Conservation (phyloP, 129 eudicot species). For the Escallonia rubra region DNA sequence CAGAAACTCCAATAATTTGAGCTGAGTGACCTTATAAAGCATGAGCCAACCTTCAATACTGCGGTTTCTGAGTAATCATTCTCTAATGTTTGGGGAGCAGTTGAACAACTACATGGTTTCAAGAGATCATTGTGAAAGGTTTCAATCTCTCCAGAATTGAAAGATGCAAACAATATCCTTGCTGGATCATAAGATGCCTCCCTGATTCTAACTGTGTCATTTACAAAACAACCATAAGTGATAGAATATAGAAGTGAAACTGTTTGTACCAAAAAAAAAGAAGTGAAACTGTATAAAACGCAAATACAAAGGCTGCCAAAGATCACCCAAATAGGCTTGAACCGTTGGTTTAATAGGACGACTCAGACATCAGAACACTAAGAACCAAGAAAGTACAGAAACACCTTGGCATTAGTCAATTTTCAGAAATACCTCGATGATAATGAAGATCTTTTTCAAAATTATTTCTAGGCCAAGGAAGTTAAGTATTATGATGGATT, state of each 20-base stretch:
- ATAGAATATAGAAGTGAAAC: no score
- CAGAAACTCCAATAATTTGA: no score
- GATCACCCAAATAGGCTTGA: no score
- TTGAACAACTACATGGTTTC: conserved; percentile 30
- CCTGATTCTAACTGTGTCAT: conserved; percentile 53
- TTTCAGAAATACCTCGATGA: no score
- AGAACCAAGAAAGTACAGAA: neutral
- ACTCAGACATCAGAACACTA: neutral
- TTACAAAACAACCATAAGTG: neutral
- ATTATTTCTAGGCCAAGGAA: no score
- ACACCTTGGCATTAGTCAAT: neutral
- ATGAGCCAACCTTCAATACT: conserved; percentile 35
- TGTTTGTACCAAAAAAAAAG: neutral
- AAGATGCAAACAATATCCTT: conserved; percentile 31
- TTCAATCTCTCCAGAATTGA: conserved; percentile 35
- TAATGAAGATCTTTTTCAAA: no score
- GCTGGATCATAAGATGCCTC: conserved; percentile 38
- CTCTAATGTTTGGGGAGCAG: conserved; percentile 39
- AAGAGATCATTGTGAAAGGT: conserved; percentile 30
- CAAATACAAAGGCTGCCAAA: neutral
- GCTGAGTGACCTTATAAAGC: neutral
- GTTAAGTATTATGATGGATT: no score
- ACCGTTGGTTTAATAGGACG: neutral
- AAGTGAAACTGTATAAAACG: neutral
- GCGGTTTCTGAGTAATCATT: conserved; percentile 42